A percentile compares a stretch with the other conserved stretches of the same genome.
These are phyloP conservation scores for Austropuccinia psidii DNA, from an alignment of 1,284 basidiomycete genomes.

Conservation along the genomic window DNA sequence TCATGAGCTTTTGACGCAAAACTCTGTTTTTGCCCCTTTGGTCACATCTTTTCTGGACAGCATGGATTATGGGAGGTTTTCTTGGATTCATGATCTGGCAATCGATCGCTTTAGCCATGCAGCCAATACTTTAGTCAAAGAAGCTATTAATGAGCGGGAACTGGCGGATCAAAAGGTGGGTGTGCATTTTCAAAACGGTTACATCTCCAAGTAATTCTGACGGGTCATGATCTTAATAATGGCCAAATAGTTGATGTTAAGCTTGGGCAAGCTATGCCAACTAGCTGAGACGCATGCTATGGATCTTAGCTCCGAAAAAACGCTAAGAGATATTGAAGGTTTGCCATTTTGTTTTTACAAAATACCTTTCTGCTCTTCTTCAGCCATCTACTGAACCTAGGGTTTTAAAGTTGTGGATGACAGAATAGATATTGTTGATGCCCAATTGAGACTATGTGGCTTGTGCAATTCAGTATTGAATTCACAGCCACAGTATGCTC, in stretches of 20 bases:
- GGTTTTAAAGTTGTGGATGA: conserved; percentile 50
- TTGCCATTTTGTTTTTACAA: background rate
- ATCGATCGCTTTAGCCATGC: conserved; percentile 62
- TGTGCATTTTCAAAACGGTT: conserved; percentile 4
- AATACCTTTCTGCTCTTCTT: background rate
- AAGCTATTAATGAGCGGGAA: conserved; percentile 56
- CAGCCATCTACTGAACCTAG: background rate
- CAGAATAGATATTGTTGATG: conserved; percentile 53
- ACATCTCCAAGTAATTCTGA: background rate
- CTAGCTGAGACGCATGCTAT: conserved; percentile 59
- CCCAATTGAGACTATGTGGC: conserved; percentile 51
- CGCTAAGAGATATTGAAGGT: conserved; percentile 47
- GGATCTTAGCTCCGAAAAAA: conserved; percentile 40
- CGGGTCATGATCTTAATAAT: background rate
- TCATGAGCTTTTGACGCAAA: conserved; percentile 52
- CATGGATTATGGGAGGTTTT: conserved; percentile 45
- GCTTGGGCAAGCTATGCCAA: conserved; percentile 78
- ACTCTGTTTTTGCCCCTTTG: conserved; percentile 17
- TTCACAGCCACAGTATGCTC: conserved; percentile 34
- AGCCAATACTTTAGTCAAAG: conserved; percentile 58
- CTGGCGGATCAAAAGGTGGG: conserved; percentile 61
- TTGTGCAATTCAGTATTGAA: conserved; percentile 38
- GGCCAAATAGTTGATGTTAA: conserved; percentile 66
- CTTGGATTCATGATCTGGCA: conserved; percentile 84
- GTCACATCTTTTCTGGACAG: conserved; percentile 11